A percentile compares a stretch with the other conserved stretches of the same genome.
Evolutionary conservation across 495 filamentous ascomycete species (phyloP).

Genomic region (Penicillium canariense): DNA sequence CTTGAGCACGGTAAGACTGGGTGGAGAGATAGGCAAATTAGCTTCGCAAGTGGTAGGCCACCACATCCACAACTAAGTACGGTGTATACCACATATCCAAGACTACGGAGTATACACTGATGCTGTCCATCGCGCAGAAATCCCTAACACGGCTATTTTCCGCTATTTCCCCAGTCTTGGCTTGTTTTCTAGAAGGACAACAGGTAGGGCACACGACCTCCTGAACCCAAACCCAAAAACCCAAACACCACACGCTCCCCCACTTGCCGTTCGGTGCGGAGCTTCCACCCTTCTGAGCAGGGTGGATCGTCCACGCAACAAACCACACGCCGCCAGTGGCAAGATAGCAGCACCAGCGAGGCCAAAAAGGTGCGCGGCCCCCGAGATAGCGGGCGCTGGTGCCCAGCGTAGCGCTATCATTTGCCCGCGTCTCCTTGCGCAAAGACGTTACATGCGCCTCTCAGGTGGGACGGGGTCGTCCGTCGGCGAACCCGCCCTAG

Average conservation of each 20-base stretch:
- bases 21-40: background rate
- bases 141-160: background rate
- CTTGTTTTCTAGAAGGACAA: background rate
- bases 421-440: background rate
- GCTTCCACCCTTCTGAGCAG: background rate
- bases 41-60: background rate
- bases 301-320: slow-evolving; percentile 4
- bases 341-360: slow-evolving; percentile 7
- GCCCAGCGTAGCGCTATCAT: slow-evolving; percentile 11
- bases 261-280: slow-evolving; percentile 2
- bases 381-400: slow-evolving; percentile 8
- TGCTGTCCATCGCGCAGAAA: background rate
- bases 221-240: slow-evolving; percentile 1
- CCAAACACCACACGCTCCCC: background rate
- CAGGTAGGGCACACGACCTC: background rate
- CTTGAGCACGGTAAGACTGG: background rate
- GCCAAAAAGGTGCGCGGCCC: slow-evolving; percentile 2
- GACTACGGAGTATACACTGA: background rate
- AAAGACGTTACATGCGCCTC: slow-evolving; percentile 19
- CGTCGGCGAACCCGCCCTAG: slow-evolving; percentile 15
- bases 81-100: no score
- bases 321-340: slow-evolving; percentile 15
- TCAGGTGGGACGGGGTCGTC: slow-evolving; percentile 17
- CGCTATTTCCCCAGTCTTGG: background rate
- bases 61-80: no score